phyloP scores from a whole-genome alignment of 1,284 basidiomycete species.

The Hymenochaete sp. region DNA sequence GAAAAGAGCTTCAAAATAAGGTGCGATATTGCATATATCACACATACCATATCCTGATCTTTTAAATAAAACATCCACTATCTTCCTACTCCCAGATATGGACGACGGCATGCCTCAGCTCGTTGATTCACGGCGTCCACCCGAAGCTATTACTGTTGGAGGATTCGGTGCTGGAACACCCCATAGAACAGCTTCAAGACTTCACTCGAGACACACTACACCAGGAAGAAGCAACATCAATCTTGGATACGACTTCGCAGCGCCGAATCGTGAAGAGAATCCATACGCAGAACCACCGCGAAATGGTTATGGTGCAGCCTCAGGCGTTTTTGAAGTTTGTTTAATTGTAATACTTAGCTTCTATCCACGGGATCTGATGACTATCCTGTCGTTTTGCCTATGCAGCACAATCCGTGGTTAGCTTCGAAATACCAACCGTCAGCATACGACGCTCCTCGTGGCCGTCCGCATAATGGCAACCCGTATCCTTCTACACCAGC shows the following conservation, averaged over 20 bases:
- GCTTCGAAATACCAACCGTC: no score
- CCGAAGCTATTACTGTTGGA: conserved; percentile 4
- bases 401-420: no score
- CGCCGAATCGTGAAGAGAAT: not conserved
- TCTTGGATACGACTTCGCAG: not conserved
- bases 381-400: no score
- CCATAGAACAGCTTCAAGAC: not conserved
- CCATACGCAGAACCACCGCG: conserved; percentile 1
- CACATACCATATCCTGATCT: no score
- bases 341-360: conserved; percentile 1
- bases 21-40: no score
- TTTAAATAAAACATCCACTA: no score
- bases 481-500: no score
- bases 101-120: conserved; percentile 10
- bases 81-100: no score
- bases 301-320: not conserved
- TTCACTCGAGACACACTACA: not conserved
- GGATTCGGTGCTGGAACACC: conserved; percentile 13
- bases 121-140: not conserved
- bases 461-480: no score
- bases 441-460: no score
- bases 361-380: not conserved
- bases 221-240: not conserved
- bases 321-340: conserved; percentile 7
- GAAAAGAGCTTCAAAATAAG: no score